Conservation (phyloP, 139 green algal genomes). For the Cymbomonas tetramitiformis region DNA sequence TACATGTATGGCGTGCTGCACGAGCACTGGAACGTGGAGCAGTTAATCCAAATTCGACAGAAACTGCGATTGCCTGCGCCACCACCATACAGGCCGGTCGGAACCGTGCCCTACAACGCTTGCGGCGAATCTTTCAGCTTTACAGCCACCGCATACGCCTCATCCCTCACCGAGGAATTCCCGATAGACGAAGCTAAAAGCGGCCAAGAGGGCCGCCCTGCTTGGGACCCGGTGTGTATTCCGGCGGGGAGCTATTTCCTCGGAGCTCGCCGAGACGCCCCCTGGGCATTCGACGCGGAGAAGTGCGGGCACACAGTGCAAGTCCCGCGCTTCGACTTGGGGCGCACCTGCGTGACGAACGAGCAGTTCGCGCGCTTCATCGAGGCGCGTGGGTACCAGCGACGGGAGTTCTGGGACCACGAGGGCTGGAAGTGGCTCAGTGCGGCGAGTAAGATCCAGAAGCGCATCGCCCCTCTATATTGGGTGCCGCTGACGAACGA, state of each 20-base stretch:
- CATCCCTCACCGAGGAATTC: too few species aligned
- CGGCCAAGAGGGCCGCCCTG: not conserved
- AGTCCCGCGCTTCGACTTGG: not conserved
- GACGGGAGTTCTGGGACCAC: not conserved
- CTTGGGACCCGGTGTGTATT: not conserved
- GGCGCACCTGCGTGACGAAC: not conserved
- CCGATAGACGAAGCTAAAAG: too few species aligned
- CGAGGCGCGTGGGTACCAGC: not conserved
- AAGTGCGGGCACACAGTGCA: not conserved
- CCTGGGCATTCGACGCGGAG: slow-evolving; percentile 8
- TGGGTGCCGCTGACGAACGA: not conserved
- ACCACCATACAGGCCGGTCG: too few species aligned
- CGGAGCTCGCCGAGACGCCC: not conserved
- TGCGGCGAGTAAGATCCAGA: not conserved
- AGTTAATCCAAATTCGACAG: not conserved
- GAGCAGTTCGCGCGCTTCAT: slow-evolving; percentile 5
- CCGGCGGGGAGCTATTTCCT: not conserved
- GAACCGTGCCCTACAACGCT: too few species aligned
- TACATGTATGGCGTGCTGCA: not conserved
- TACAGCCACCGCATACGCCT: too few species aligned
- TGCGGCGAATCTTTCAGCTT: too few species aligned
- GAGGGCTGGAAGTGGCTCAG: not conserved
- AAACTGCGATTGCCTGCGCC: too few species aligned
- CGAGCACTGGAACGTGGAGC: slow-evolving; percentile 10
- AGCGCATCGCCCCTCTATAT: not conserved